These are phyloP conservation scores for Talaromyces sp. DNA, from an alignment of 2,329 filamentous ascomycete species.

Conservation along the genomic window DNA sequence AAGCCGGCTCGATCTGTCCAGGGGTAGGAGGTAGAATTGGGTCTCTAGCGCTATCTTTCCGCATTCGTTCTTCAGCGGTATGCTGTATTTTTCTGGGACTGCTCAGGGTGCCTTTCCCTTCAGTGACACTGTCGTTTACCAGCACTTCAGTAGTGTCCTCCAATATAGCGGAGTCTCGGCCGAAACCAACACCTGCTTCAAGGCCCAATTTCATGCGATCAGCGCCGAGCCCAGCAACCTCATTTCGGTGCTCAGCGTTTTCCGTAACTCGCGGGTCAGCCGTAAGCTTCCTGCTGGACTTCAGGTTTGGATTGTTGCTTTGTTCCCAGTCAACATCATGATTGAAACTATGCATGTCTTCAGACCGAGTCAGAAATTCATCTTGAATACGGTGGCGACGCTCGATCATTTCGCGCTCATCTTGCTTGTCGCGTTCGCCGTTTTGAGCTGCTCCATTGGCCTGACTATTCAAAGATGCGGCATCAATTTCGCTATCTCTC, in stretches of 20 bases:
- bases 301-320: conserved; percentile 55
- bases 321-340: conserved; percentile 66
- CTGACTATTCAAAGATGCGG: conserved; percentile 21
- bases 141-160: conserved; percentile 67
- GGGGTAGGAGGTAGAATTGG: conserved; percentile 20
- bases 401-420: conserved; percentile 42
- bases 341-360: conserved; percentile 66
- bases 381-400: conserved; percentile 49
- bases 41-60: conserved; percentile 22
- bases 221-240: conserved; percentile 71
- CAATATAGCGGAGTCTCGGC: conserved; percentile 67
- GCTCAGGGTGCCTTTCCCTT: conserved; percentile 59
- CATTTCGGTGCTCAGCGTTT: conserved; percentile 63
- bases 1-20: conserved; percentile 18
- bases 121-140: conserved; percentile 58
- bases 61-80: conserved; percentile 21
- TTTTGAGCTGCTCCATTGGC: conserved; percentile 28
- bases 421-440: conserved; percentile 35
- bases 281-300: conserved; percentile 52
- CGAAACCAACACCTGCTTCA: conserved; percentile 57
- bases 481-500: conserved; percentile 49
- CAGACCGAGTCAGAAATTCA: conserved; percentile 54
- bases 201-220: conserved; percentile 71
- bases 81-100: conserved; percentile 49
- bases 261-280: conserved; percentile 57